Evolutionary conservation across 1,284 basidiomycete species (phyloP), one percentile per base, ranked within the genome.

Genomic region (Amylostereum chailletii): DNA sequence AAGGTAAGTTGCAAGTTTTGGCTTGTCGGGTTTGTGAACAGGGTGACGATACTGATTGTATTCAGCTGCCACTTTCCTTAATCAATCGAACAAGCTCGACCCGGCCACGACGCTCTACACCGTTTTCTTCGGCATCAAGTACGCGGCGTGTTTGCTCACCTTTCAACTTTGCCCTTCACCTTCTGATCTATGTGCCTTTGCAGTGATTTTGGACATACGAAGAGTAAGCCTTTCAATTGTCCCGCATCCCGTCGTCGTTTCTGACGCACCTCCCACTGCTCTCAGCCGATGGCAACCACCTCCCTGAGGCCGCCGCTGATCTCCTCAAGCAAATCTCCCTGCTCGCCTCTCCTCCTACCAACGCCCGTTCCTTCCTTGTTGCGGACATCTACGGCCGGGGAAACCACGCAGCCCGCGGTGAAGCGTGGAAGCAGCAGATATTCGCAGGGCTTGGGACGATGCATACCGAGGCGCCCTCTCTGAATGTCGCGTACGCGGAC

Each of bases 51-150:
- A 19, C 19, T 19, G 19, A 19, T 19, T 19, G 38, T 11, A 10
- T 7, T 6, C 34, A 65, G 60, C 61, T 53, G 48, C 55, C 26
- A 58, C 58, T 6, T 65, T 65, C 53, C 45, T 63, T 34, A 58
- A 53, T 45, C 65, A 66, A 48, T 58, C 57, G 0, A 62, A 68
- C 47, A 46, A 55, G 2, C 48, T 68, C 7, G 58, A 66, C 50
- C 58, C 65, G 0, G 51, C 55, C 5, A 60, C 61, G 2, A 68
- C 66, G 7, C 54, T 68, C 1, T 68, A 66, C 39, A 57, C 58
- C 3, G 57, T 65, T 9, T 67, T 66, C 60, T 68, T 68, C 44
- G 66, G 65, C 3, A 68, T 68, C 51, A 68, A 68, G 63, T 66
- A 47, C 34, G 61, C 56, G 19, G 19, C 19, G 19, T 19, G 19